A percentile compares a stretch with the other conserved stretches of the same genome.
Evolutionary conservation across 1,139 yeast genomes (phyloP).

Genomic region (Suhomyces guaymorum): DNA sequence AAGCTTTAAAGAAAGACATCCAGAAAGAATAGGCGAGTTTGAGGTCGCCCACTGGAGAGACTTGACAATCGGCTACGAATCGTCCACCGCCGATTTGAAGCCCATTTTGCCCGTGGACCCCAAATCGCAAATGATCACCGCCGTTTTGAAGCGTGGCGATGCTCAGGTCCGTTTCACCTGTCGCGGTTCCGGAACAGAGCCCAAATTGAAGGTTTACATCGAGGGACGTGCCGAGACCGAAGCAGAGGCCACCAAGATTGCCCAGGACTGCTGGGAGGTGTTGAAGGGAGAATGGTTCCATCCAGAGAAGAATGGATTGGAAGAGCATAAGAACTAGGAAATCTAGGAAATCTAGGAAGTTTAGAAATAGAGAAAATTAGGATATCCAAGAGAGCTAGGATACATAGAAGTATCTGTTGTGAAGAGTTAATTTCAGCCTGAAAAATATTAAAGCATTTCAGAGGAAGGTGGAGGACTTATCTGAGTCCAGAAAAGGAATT

Average conservation of each 20-base stretch:
- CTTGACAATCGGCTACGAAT: conserved; percentile 78
- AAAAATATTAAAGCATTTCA: too few species aligned
- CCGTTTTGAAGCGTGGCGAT: conserved; percentile 33
- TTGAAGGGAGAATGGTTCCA: conserved; percentile 60
- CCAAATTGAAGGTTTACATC: conserved; percentile 87
- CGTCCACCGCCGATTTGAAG: conserved; percentile 54
- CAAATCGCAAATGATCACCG: conserved; percentile 85
- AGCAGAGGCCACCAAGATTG: conserved; percentile 49
- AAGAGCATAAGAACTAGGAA: conserved; percentile 30
- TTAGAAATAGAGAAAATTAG: too few species aligned
- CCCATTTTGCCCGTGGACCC: conserved; percentile 75
- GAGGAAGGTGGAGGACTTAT: too few species aligned
- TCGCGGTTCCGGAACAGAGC: conserved; percentile 96
- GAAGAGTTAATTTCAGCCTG: too few species aligned
- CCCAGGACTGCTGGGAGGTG: conserved; percentile 67
- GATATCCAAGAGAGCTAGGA: too few species aligned
- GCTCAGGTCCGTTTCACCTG: conserved; percentile 69
- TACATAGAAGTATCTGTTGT: too few species aligned
- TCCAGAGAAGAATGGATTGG: conserved; percentile 45
- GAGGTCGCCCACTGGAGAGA: conserved; percentile 73
- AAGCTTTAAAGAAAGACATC: conserved; percentile 36
- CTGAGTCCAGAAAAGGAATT: too few species aligned
- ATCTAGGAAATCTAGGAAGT: too few species aligned
- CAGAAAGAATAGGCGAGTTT: conserved; percentile 53
- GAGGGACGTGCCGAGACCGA: conserved; percentile 59